phyloP scores from a whole-genome alignment of 2,329 filamentous ascomycete genomes.

The Aphanocladium album region DNA sequence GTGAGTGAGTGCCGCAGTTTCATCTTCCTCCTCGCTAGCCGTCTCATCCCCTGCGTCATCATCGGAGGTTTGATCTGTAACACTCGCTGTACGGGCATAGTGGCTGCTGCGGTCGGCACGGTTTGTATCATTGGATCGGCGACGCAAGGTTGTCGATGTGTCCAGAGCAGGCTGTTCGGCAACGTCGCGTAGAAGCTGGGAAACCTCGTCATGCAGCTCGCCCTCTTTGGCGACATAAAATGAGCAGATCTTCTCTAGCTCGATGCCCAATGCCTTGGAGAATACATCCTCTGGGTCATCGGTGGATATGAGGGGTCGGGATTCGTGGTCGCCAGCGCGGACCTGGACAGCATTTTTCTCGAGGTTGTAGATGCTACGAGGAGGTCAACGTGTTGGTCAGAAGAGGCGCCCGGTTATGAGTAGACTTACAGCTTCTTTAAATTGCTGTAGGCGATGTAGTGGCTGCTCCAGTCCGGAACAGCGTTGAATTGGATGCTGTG shows the following conservation, averaged over 20 bases:
- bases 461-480: constrained; percentile 97
- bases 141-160: constrained; percentile 31
- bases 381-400: constrained; percentile 3
- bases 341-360: constrained; percentile 75
- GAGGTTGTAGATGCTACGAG: constrained; percentile 78
- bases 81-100: constrained; percentile 26
- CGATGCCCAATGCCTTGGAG: constrained; percentile 72
- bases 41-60: constrained; percentile 59
- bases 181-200: constrained; percentile 70
- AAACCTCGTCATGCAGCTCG: constrained; percentile 78
- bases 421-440: constrained; percentile 87
- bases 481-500: constrained; percentile 99
- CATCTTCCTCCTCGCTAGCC: constrained; percentile 60
- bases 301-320: constrained; percentile 70
- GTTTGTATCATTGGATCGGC: constrained; percentile 25
- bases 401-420: background rate
- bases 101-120: constrained; percentile 18
- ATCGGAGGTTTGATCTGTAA: constrained; percentile 41
- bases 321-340: constrained; percentile 67
- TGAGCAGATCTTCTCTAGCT: constrained; percentile 88
- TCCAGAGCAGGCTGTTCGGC: constrained; percentile 55
- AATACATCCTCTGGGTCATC: constrained; percentile 80
- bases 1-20: constrained; percentile 50
- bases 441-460: constrained; percentile 98
- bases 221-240: constrained; percentile 89